These are phyloP conservation scores for Aspergillus homomorphus DNA, from an alignment of 495 filamentous ascomycete species.

Conservation along the genomic window DNA sequence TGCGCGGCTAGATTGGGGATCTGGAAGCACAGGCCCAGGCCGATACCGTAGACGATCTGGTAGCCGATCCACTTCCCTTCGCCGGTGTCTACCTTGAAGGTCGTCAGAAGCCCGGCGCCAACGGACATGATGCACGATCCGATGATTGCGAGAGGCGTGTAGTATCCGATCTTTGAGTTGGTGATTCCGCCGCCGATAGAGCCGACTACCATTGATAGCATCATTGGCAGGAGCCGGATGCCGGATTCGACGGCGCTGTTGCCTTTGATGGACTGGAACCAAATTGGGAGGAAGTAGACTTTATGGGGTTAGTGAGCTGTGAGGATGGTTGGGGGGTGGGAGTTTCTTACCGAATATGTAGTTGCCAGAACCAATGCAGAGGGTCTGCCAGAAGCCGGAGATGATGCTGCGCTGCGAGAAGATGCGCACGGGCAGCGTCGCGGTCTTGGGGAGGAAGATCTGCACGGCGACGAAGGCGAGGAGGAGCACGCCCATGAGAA, in stretches of 20 bases:
- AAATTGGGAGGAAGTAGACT: conserved; percentile 45
- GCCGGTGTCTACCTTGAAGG: conserved; percentile 42
- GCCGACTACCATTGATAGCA: conserved; percentile 29
- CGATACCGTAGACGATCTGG: conserved; percentile 34
- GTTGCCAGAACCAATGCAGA: conserved; percentile 12
- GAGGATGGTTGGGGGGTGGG: neutral
- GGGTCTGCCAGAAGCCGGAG: conserved; percentile 12
- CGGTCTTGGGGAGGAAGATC: conserved; percentile 23
- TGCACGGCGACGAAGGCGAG: conserved; percentile 25
- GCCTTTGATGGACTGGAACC: conserved; percentile 58
- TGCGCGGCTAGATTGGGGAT: conserved; percentile 36
- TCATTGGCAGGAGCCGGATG: conserved; percentile 31
- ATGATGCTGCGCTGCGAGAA: conserved; percentile 28
- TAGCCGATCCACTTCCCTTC: conserved; percentile 45
- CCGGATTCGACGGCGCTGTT: conserved; percentile 63
- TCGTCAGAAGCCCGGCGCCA: conserved; percentile 64
- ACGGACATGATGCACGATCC: conserved; percentile 51
- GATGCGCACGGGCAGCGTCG: conserved; percentile 34
- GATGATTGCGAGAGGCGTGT: conserved; percentile 62
- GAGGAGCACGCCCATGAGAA: conserved; percentile 26
- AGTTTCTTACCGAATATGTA: conserved; percentile 48
- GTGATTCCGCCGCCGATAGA: conserved; percentile 42
- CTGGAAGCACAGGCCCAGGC: conserved; percentile 35
- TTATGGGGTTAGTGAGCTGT: conserved; percentile 7
- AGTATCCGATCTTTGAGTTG: conserved; percentile 61